These are phyloP conservation scores for Solioccasus polychromus DNA, from an alignment of 768 basidiomycete genomes.

Conservation along the genomic window DNA sequence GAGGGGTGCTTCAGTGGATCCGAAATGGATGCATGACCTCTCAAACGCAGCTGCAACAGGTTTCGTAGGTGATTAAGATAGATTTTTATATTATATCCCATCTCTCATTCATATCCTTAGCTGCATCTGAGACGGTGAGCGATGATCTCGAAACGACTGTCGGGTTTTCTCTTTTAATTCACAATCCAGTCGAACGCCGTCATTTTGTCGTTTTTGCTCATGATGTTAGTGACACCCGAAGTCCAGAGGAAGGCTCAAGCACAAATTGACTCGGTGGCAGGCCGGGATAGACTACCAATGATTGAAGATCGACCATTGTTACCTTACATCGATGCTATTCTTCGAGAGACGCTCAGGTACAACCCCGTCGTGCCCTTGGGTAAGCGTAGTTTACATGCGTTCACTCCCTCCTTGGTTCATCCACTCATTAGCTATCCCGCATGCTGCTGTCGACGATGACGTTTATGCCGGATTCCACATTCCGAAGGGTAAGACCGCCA, in stretches of 20 bases:
- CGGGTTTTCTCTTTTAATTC: not conserved
- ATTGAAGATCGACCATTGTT: constrained; percentile 16
- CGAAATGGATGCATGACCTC: constrained; percentile 10
- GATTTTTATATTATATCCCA: not conserved
- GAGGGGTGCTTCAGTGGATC: constrained; percentile 3
- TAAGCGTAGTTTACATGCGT: not conserved
- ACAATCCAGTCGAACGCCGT: constrained; percentile 25
- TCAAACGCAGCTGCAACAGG: constrained; percentile 22
- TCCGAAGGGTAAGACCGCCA: constrained; percentile 34
- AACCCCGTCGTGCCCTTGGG: constrained; percentile 13
- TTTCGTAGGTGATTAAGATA: constrained; percentile 13
- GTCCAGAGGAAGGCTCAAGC: constrained; percentile 20
- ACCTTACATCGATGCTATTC: constrained; percentile 20
- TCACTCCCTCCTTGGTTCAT: not conserved
- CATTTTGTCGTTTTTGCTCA: constrained; percentile 14
- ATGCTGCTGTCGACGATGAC: constrained; percentile 38
- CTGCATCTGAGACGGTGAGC: constrained; percentile 21
- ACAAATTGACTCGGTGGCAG: constrained; percentile 19
- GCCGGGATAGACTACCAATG: constrained; percentile 11
- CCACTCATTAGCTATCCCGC: constrained; percentile 25
- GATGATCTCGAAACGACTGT: not conserved
- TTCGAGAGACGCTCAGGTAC: constrained; percentile 20
- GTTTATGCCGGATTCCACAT: constrained; percentile 48
- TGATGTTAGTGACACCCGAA: constrained; percentile 16
- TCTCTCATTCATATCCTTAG: constrained; percentile 8